Evolutionary conservation across 345 rosid genomes (phyloP).

Genomic region (Gossypium herbaceum): DNA sequence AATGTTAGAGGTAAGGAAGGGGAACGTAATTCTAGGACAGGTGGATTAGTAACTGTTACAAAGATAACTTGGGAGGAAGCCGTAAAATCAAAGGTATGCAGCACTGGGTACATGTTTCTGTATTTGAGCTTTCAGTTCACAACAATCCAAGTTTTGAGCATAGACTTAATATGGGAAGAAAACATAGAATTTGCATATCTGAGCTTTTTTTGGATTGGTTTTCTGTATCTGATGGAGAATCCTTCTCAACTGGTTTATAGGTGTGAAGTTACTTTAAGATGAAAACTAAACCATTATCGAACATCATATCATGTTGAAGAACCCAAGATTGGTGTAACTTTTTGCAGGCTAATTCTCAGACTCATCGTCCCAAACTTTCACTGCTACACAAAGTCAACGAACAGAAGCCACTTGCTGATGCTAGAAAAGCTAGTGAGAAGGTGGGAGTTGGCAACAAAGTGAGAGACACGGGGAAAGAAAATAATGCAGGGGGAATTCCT

Average conservation of each 20-base stretch:
- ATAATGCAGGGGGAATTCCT: slow-evolving; percentile 17
- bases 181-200: neutral
- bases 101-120: neutral
- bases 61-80: slow-evolving; percentile 11
- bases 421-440: slow-evolving; percentile 23
- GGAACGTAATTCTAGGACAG: neutral
- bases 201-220: neutral
- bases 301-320: neutral
- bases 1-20: slow-evolving; percentile 14
- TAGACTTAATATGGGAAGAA: neutral
- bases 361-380: slow-evolving; percentile 22
- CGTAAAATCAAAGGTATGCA: slow-evolving; percentile 16
- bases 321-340: neutral
- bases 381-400: slow-evolving; percentile 24
- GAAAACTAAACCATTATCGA: slow-evolving; percentile 3
- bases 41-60: neutral
- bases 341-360: slow-evolving; percentile 34
- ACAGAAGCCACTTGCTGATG: slow-evolving; percentile 11
- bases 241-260: neutral
- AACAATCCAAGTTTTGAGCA: neutral
- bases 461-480: slow-evolving; percentile 39
- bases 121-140: neutral
- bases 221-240: slow-evolving; percentile 2
- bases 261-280: neutral
- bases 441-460: slow-evolving; percentile 15